Evolutionary conservation across 192 early-diverging fungal genomes (phyloP), one percentile per base, ranked within the genome.

Genomic region (Backusella liffmaniae): DNA sequence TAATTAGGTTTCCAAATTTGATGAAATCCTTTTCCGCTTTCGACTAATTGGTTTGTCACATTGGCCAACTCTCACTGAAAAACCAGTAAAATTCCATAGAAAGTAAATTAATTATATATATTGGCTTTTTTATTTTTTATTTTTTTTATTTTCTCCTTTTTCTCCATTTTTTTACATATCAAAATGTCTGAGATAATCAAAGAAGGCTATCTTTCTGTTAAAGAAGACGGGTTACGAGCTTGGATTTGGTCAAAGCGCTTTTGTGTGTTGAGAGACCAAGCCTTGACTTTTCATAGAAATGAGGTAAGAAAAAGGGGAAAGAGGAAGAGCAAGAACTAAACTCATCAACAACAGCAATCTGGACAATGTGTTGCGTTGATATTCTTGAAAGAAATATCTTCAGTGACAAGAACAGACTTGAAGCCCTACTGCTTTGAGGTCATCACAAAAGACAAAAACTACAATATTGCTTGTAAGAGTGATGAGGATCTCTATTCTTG

Each of bases 401-500:
- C 89, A 23, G 94, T 99, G 16, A 89, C 88, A 44, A 90, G 98
- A 53, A 94, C 93, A 13, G 95, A 98, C 69, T 79, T 94, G 46
- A 97, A 97, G 82, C 88, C 91, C 41, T 98, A 96, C 80, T 98
- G 94, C 77, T 95, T 99, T 79, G 96, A 98, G 79, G 88, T 99
- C 46, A 90, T 91, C 56, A 96, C 96, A 36, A 95, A 94, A 80
- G 97, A 98, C 66, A 94, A 95, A 86, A 93, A 92, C 62, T 98
- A 96, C 81, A 97, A 91, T 80, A 86, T 99, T 46, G 89, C 95
- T 18, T 97, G 95, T 80, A 94, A 92, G 79, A 95, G 89, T 77
- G 98, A 99, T 79, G 96, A 97, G 79, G 97, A 99, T 76, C 86
- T 99, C 35, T 99, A 99, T 83, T 92, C 93, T 51, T 99, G 98